Evolutionary conservation across 768 basidiomycete species (phyloP), one percentile per base, ranked within the genome.

Genomic region (Russula dissimulans): DNA sequence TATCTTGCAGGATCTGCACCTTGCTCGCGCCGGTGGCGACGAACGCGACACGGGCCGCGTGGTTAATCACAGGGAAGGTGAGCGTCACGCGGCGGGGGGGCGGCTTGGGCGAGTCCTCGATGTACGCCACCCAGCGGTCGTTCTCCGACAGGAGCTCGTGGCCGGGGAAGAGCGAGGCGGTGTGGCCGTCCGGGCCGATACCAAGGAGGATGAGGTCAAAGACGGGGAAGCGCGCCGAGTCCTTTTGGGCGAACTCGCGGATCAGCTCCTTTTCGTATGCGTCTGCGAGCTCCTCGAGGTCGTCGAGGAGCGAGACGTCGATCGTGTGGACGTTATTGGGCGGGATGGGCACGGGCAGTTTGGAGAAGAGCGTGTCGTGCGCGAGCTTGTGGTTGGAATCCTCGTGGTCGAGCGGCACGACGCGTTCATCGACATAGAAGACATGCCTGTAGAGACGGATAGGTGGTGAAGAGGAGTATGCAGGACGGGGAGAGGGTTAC

Each of bases 141-240:
- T 79, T 81, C 74, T 97, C 95, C n/a, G 74, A 62, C 51, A 99
- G 81, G 42, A 97, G 80, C 41, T 72, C 74, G 70, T 98, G 95
- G n/a, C 81, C 89, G 9, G 97, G 97, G 83, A 99, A 99, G 66
- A 99, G 85, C 7, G 91, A 94, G 62, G 89, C 93, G 44, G 95
- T 98, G 78, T 99, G 97, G n/a, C 95, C 95, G 71, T 97, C 97
- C 5, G 90, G 91, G 34, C 97, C 97, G 81, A 95, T 86, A 51
- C 97, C 97, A 54, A 99, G 86, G 46, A 99, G 83, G 75, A 98
- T 89, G 70, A 99, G 84, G 71, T 99, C 97, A 72, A 99, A 98
- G 54, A 97, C 79, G 63, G 97, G 97, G 81, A 97, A 98, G 61
- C 95, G 86, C 17, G 95, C 95, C 5, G 93, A 79, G 71, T 97